Conservation (phyloP, 2,329 filamentous ascomycete genomes). For the Fusarium piperis region DNA sequence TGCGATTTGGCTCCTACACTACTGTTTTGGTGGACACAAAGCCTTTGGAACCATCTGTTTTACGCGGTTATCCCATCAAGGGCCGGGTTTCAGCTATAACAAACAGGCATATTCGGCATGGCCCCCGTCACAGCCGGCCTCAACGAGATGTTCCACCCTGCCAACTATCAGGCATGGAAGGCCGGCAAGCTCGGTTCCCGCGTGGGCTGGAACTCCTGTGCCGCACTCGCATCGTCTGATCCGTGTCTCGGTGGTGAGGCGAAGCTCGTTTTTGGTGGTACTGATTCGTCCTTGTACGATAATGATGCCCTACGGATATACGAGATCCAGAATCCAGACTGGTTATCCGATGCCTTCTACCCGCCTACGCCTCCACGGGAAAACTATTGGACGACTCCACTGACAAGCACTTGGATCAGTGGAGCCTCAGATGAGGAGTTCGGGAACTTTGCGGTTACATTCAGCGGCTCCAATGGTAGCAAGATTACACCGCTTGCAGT, state of each 20-base stretch:
- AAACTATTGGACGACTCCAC: constrained; percentile 9
- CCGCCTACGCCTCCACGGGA: constrained; percentile 7
- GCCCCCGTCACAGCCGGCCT: neutral
- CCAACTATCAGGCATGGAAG: neutral
- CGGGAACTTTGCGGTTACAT: constrained; percentile 10
- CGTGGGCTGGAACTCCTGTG: neutral
- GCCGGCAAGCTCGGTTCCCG: neutral
- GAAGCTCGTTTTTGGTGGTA: neutral
- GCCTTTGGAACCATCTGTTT: neutral
- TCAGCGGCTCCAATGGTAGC: neutral
- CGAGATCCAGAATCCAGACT: constrained; percentile 8
- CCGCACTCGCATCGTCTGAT: neutral
- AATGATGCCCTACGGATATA: neutral
- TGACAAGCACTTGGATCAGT: constrained; percentile 12
- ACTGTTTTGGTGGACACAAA: constrained; percentile 7
- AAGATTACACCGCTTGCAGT: constrained; percentile 9
- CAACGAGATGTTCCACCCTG: neutral
- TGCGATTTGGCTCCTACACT: constrained; percentile 20
- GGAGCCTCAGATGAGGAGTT: neutral
- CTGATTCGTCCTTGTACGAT: neutral
- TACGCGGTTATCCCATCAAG: no score
- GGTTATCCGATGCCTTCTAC: constrained; percentile 16
- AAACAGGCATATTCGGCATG: neutral
- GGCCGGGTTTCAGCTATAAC: no score
- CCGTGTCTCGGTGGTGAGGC: neutral